Percentiles rank a stretch among this genome's conserved stretches.
Conservation (phyloP, 1,139 yeast genomes). For the Sugiyamaella neomexicana region DNA sequence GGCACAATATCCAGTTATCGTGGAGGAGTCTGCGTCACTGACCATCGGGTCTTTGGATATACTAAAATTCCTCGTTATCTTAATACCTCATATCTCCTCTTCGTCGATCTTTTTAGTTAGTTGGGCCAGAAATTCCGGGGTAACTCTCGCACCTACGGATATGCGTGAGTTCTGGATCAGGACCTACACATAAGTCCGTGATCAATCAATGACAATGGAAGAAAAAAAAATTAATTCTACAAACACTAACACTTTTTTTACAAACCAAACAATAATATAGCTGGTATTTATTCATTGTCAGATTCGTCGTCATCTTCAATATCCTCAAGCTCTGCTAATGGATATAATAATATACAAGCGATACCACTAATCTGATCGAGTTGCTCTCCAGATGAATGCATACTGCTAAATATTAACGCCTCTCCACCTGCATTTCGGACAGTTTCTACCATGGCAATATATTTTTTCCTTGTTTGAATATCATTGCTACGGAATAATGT, state of each 20-base stretch:
- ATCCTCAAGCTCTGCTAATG: conserved; percentile 82
- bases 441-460: conserved; percentile 63
- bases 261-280: neutral
- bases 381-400: conserved; percentile 90
- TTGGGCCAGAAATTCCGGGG: neutral
- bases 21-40: neutral
- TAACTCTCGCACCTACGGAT: neutral
- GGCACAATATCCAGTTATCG: neutral
- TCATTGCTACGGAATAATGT: conserved; percentile 77
- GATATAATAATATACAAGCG: conserved; percentile 83
- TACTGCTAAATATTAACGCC: conserved; percentile 74
- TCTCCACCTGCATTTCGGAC: conserved; percentile 76
- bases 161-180: too few relatives aligned
- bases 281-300: neutral
- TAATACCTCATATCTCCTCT: neutral
- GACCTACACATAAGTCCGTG: too few relatives aligned
- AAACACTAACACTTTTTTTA: neutral
- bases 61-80: neutral
- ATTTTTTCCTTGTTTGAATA: conserved; percentile 63
- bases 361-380: conserved; percentile 86
- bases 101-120: neutral
- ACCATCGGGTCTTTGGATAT: too few relatives aligned
- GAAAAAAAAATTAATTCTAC: too few relatives aligned
- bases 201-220: too few relatives aligned
- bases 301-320: conserved; percentile 41